A percentile compares a stretch with the other conserved stretches of the same genome.
Conservation (phyloP, 192 early-diverging fungal species). For the Coemansia sp. region DNA sequence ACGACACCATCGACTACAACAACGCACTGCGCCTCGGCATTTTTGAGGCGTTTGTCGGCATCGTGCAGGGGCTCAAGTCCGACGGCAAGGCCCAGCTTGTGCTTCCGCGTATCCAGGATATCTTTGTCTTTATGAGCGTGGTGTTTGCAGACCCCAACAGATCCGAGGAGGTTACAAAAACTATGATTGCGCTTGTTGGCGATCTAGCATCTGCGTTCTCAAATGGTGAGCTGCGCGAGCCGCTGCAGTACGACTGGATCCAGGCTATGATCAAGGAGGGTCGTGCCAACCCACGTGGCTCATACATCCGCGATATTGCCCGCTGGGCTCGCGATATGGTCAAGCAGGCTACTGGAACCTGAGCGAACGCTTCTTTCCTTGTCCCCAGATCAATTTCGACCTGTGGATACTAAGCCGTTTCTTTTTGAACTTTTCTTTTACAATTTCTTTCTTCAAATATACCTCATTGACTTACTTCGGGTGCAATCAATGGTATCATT, state of each 20-base stretch:
- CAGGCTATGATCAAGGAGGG: slow-evolving; percentile 74
- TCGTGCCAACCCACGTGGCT: slow-evolving; percentile 60
- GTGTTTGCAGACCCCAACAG: slow-evolving; percentile 67
- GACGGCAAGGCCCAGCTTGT: slow-evolving; percentile 70
- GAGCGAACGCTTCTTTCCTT: background rate
- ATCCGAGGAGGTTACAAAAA: slow-evolving; percentile 68
- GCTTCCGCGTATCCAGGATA: slow-evolving; percentile 61
- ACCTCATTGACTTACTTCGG: background rate
- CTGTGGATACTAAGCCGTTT: background rate
- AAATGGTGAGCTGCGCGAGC: slow-evolving; percentile 66
- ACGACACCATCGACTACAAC: slow-evolving; percentile 86
- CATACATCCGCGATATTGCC: slow-evolving; percentile 37
- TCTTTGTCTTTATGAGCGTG: slow-evolving; percentile 79
- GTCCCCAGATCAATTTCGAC: background rate
- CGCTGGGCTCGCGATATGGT: slow-evolving; percentile 57
- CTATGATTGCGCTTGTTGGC: slow-evolving; percentile 88
- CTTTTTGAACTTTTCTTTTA: background rate
- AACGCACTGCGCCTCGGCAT: slow-evolving; percentile 83
- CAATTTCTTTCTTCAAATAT: background rate
- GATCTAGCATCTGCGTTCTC: slow-evolving; percentile 93
- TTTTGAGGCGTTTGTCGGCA: slow-evolving; percentile 95
- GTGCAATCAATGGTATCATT: too few species aligned
- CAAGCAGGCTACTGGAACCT: slow-evolving; percentile 46
- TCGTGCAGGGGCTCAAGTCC: slow-evolving; percentile 87
- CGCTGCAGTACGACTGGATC: slow-evolving; percentile 79